phyloP scores from a whole-genome alignment of 2,329 filamentous ascomycete species.

The Aspergillus ruber region DNA sequence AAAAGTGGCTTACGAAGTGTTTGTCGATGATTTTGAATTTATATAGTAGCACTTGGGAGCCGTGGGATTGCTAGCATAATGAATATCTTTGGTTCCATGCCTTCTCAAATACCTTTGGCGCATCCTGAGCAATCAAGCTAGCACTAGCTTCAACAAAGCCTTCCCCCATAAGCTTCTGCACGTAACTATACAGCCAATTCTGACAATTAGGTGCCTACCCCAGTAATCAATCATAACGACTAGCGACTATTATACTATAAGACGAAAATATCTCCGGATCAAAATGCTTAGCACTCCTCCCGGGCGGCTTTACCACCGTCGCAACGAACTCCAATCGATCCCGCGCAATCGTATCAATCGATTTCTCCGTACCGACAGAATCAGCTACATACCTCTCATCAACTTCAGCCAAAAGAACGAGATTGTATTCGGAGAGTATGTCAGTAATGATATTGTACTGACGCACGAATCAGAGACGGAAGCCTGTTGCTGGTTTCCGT shows the following conservation, averaged over 20 bases:
- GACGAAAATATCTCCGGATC: neutral
- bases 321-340: neutral
- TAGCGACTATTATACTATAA: too few relatives aligned
- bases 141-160: neutral
- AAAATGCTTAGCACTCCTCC: neutral
- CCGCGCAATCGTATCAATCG: neutral
- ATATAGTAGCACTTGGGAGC: constrained; percentile 18
- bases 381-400: neutral
- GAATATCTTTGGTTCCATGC: too few relatives aligned
- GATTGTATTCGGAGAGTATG: neutral
- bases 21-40: constrained; percentile 26
- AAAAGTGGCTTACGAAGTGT: constrained; percentile 22
- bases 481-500: neutral
- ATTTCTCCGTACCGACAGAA: neutral
- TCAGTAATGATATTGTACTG: neutral
- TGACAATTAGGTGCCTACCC: neutral
- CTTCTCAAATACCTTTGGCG: neutral
- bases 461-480: neutral
- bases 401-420: neutral
- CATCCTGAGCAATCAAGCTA: neutral
- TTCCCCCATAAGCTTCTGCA: neutral
- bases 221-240: too few relatives aligned
- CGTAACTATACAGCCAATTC: neutral
- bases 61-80: constrained; percentile 21
- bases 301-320: neutral